A percentile compares a stretch with the other conserved stretches of the same genome.
Conservation (phyloP, 2,329 filamentous ascomycete species). For the Malbranchea zuffiana region DNA sequence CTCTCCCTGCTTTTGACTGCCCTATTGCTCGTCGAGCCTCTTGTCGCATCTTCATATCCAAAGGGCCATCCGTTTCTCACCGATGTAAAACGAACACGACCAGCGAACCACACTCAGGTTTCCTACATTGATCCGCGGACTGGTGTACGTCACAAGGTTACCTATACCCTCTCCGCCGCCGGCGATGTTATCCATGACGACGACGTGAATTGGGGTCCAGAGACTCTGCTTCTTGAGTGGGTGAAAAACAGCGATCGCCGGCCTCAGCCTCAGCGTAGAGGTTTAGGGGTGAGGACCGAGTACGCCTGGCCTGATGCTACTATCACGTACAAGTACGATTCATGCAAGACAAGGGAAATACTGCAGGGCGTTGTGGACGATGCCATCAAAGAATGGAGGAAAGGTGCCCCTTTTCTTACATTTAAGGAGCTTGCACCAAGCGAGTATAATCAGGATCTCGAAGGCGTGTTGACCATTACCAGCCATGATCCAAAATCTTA, state of each 20-base stretch:
- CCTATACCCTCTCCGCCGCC: slow-evolving; percentile 3
- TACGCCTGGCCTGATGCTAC: slow-evolving; percentile 4
- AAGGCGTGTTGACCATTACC: slow-evolving; percentile 7
- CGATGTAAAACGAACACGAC: not conserved
- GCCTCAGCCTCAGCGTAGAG: slow-evolving; percentile 1
- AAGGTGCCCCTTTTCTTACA: slow-evolving; percentile 3
- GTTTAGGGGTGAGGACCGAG: slow-evolving; percentile 2
- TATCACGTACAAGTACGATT: slow-evolving; percentile 7
- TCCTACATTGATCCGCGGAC: slow-evolving; percentile 4
- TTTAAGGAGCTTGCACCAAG: slow-evolving; percentile 7
- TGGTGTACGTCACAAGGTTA: slow-evolving; percentile 1
- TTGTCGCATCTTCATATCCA: slow-evolving; percentile 3
- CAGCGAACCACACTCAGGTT: not conserved
- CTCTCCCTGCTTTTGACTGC: too few relatives aligned
- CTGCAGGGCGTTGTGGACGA: slow-evolving; percentile 8
- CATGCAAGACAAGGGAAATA: slow-evolving; percentile 5
- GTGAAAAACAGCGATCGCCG: slow-evolving; percentile 3
- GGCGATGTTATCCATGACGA: slow-evolving; percentile 7
- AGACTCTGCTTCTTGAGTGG: slow-evolving; percentile 6
- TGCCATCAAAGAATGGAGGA: slow-evolving; percentile 6
- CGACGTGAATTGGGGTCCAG: slow-evolving; percentile 6
- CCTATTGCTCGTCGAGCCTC: too few relatives aligned
- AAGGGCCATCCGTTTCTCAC: slow-evolving; percentile 10
- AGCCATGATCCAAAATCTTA: slow-evolving; percentile 6
- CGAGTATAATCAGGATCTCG: slow-evolving; percentile 1